phyloP scores from a whole-genome alignment of 164 flowering plant species.

The Tetracentron sinense region DNA sequence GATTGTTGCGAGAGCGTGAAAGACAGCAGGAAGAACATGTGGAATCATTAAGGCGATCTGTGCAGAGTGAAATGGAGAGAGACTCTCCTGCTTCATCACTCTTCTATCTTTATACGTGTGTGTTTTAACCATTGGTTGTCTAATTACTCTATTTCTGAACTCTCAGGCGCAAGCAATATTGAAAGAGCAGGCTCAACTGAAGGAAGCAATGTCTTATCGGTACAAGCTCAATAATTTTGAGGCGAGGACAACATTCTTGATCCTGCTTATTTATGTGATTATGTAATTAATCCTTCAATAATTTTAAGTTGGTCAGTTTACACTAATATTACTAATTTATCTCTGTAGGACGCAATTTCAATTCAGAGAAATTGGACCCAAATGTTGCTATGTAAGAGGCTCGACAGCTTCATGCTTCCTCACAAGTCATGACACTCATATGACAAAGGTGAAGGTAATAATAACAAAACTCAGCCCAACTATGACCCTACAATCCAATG shows the following conservation, averaged over 20 bases:
- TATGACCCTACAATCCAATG: too few relatives aligned
- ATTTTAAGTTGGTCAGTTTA: not conserved
- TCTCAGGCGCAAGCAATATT: conserved; percentile 84
- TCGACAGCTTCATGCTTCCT: too few relatives aligned
- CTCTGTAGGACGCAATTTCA: conserved; percentile 80
- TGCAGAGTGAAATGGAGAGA: conserved; percentile 94
- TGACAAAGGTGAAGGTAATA: too few relatives aligned
- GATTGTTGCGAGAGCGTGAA: conserved; percentile 69
- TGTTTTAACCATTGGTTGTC: not conserved
- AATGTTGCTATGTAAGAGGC: conserved; percentile 67
- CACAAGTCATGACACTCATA: too few relatives aligned
- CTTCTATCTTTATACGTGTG: not conserved
- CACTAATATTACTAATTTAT: conserved; percentile 2
- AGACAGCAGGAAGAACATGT: conserved; percentile 74
- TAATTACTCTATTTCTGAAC: conserved; percentile 7
- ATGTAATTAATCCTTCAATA: too few relatives aligned
- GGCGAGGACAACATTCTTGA: too few relatives aligned
- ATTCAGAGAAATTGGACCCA: conserved; percentile 90
- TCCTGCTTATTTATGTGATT: not conserved
- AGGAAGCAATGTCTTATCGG: conserved; percentile 97
- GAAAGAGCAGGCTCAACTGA: conserved; percentile 89
- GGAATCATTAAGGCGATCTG: conserved; percentile 59
- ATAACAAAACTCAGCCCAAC: too few relatives aligned
- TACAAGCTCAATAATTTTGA: too few relatives aligned
- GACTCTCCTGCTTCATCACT: conserved; percentile 1